A percentile compares a stretch with the other conserved stretches of the same genome.
These are phyloP conservation scores for Sphaerulina populicola DNA, from an alignment of 2,329 filamentous ascomycete genomes.

Conservation along the genomic window DNA sequence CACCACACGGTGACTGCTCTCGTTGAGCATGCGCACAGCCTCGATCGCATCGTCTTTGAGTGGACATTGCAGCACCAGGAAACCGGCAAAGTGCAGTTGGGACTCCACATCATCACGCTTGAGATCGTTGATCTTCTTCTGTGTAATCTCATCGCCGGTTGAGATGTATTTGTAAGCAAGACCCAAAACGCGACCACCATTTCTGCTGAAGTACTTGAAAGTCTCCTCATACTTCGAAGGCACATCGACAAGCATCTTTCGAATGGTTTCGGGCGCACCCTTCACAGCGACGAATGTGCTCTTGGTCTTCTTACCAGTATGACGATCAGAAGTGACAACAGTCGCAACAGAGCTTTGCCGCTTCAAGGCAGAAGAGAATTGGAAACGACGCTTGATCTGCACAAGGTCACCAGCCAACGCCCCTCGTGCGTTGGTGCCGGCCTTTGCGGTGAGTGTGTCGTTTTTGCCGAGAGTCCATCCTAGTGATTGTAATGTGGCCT, in stretches of 20 bases:
- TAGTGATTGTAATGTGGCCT: constrained; percentile 80
- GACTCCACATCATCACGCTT: constrained; percentile 88
- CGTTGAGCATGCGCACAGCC: constrained; percentile 92
- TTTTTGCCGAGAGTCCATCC: constrained; percentile 90
- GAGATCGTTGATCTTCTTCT: constrained; percentile 80
- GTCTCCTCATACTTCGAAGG: constrained; percentile 93
- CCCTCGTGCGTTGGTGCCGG: constrained; percentile 36
- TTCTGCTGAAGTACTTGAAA: constrained; percentile 94
- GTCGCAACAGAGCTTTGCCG: constrained; percentile 90
- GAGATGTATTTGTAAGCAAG: constrained; percentile 90
- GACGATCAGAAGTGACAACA: constrained; percentile 61
- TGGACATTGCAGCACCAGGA: constrained; percentile 89
- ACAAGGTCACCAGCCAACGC: constrained; percentile 60
- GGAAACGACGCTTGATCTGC: constrained; percentile 92
- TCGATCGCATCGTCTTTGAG: constrained; percentile 94
- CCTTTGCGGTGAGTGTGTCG: constrained; percentile 68
- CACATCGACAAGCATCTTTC: constrained; percentile 76
- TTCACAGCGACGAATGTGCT: constrained; percentile 93
- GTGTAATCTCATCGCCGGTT: constrained; percentile 68
- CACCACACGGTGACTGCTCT: constrained; percentile 94
- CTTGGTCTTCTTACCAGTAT: constrained; percentile 65
- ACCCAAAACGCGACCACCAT: constrained; percentile 86
- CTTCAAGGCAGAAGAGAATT: constrained; percentile 94
- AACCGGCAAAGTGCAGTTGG: constrained; percentile 80
- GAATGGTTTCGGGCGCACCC: constrained; percentile 93